Evolutionary conservation across 192 early-diverging fungal species (phyloP), one percentile per base, ranked within the genome.

Genomic region (Coemansia sp.): DNA sequence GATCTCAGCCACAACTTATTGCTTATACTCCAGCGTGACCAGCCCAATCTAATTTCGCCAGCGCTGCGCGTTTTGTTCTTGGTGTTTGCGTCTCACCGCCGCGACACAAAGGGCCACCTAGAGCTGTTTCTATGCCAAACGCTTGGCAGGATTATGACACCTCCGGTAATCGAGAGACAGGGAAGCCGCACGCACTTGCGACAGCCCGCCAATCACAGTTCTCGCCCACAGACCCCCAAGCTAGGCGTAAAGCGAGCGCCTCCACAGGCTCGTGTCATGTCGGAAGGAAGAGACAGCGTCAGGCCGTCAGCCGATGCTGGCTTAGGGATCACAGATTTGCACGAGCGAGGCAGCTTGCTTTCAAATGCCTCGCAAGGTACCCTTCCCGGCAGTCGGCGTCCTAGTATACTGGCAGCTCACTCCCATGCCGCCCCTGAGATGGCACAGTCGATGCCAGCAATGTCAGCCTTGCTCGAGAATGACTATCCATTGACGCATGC

Each of bases 1-100:
- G 93, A 94, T 27, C 88, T 98, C 65, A 93, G 92, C 78, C 93
- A 91, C 77, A 91, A 88, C 73, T 77, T 98, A 41, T 91, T 97
- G 73, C 93, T 93, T 72, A 90, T 95, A 72, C 67, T 75, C 63
- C 59, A 69, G 63, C 67, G 71, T 43, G 72, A 76, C 51, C 73
- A 85, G 59, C 52, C 78, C 0, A 47, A 20, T 18, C 29, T 86
- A 27, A 75, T 86, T 38, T 67, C 74, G 1, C 74, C 75, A 1
- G 76, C 83, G 0, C 66, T 86, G 29, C 76, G 89, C 63, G 74
- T 91, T 36, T 66, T 89, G 0, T 87, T 86, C 75, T 84, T 85
- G 65, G 49, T 86, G 69, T 79, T 84, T 59, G 72, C 78, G 2
- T 70, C 78, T 59, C 78, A 80, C n/a, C 62, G 79, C 22, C 73